phyloP scores from a whole-genome alignment of 164 flowering plant genomes.

The Vitis riparia region DNA sequence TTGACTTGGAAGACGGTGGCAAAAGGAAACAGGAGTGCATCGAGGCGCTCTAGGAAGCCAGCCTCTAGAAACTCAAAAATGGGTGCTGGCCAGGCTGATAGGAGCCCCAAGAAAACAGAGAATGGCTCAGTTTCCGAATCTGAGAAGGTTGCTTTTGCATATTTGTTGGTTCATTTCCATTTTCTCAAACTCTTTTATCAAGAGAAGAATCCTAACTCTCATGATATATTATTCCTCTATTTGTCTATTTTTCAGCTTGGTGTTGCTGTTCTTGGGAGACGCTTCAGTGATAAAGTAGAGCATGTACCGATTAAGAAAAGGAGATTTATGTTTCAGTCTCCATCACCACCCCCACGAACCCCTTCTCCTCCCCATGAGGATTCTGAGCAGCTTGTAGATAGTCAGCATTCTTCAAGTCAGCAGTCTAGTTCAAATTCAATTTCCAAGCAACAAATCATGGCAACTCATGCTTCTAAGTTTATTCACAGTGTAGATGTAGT shows the following conservation, averaged over 20 bases:
- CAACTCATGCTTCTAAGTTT: conserved; percentile 2
- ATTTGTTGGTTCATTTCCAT: background rate
- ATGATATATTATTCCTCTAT: background rate
- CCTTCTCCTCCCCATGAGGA: conserved; percentile 12
- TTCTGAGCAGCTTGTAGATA: background rate
- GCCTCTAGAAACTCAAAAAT: conserved; percentile 5
- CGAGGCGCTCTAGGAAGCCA: conserved; percentile 38
- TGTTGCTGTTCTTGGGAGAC: conserved; percentile 46
- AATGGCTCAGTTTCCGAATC: conserved; percentile 56
- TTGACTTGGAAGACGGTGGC: conserved; percentile 45
- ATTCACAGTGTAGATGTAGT: conserved; percentile 8
- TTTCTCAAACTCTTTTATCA: background rate
- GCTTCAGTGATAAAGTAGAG: conserved; percentile 48
- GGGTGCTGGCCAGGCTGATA: conserved; percentile 16
- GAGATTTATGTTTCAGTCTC: conserved; percentile 40
- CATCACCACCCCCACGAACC: conserved; percentile 40
- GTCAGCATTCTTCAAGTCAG: conserved; percentile 6
- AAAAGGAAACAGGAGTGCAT: conserved; percentile 33
- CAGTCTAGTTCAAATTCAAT: conserved; percentile 8
- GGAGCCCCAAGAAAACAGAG: conserved; percentile 10
- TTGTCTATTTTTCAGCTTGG: conserved; percentile 50
- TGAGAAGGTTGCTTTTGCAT: conserved; percentile 51
- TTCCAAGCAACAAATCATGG: background rate
- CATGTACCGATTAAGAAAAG: conserved; percentile 76
- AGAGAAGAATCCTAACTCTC: background rate